Percentiles rank a stretch among this genome's conserved stretches.
These are phyloP conservation scores for Immersiella caudata DNA, from an alignment of 495 filamentous ascomycete species.

Conservation along the genomic window DNA sequence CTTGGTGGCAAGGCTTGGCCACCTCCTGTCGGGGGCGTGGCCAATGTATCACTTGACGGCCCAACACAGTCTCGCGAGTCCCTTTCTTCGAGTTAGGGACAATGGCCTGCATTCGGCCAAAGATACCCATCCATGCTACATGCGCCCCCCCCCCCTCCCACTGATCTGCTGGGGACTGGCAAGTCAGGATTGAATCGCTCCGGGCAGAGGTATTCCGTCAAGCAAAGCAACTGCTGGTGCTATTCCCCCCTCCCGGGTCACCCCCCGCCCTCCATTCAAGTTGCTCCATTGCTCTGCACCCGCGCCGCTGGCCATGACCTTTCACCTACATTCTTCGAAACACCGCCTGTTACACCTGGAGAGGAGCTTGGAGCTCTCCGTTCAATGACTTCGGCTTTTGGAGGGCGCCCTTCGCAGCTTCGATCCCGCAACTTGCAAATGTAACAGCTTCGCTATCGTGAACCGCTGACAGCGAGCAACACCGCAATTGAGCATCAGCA, in stretches of 20 bases:
- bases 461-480: slow-evolving; percentile 28
- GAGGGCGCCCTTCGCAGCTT: slow-evolving; percentile 26
- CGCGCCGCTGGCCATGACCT: slow-evolving; percentile 26
- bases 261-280: slow-evolving; percentile 38
- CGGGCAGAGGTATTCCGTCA: slow-evolving; percentile 10
- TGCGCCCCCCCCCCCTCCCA: slow-evolving; percentile 25
- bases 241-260: slow-evolving; percentile 35
- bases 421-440: slow-evolving; percentile 24
- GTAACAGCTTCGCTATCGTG: slow-evolving; percentile 31
- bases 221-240: slow-evolving; percentile 15
- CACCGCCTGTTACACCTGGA: slow-evolving; percentile 51
- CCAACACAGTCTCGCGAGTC: slow-evolving; percentile 20
- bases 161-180: slow-evolving; percentile 8
- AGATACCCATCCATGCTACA: slow-evolving; percentile 21
- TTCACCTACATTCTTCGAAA: slow-evolving; percentile 47
- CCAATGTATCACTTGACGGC: slow-evolving; percentile 17
- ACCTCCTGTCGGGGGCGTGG: slow-evolving; percentile 10
- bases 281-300: slow-evolving; percentile 28
- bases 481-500: slow-evolving; percentile 43
- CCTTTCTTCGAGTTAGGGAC: slow-evolving; percentile 18
- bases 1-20: slow-evolving; percentile 14
- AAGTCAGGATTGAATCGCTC: slow-evolving; percentile 30
- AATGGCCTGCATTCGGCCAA: slow-evolving; percentile 30
- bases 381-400: slow-evolving; percentile 27
- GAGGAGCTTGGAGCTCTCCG: slow-evolving; percentile 40